These are phyloP conservation scores for Russula ochroleuca DNA, from an alignment of 768 basidiomycete genomes.

Conservation along the genomic window DNA sequence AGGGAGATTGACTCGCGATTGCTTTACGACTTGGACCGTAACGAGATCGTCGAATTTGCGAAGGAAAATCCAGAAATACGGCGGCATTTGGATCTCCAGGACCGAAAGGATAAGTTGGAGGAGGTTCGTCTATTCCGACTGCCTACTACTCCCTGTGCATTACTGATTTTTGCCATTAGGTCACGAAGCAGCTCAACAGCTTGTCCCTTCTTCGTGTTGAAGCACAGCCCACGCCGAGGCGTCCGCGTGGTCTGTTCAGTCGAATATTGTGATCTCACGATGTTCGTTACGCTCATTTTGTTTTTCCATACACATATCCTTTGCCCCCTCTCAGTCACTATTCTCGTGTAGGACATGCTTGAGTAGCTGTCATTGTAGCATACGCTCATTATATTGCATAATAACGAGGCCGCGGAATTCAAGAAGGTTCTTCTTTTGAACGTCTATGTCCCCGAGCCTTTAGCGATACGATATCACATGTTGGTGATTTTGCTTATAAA, in stretches of 20 bases:
- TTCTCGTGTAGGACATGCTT: background rate
- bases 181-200: constrained; percentile 93
- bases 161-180: constrained; percentile 41
- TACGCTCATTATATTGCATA: constrained; percentile 16
- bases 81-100: constrained; percentile 88
- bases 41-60: constrained; percentile 87
- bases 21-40: constrained; percentile 88
- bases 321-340: constrained; percentile 8
- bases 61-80: constrained; percentile 90
- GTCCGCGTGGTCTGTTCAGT: constrained; percentile 76
- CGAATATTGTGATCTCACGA: constrained; percentile 52
- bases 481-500: background rate
- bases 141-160: background rate
- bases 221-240: constrained; percentile 64
- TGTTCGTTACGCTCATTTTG: background rate
- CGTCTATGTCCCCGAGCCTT: background rate
- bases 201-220: constrained; percentile 85
- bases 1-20: constrained; percentile 94
- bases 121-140: constrained; percentile 49
- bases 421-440: background rate
- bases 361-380: constrained; percentile 1
- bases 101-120: constrained; percentile 95
- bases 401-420: background rate
- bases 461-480: background rate
- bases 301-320: background rate